Base-by-base conservation (phyloP, 1,139 yeast species). In the Candida gigantensis region DNA sequence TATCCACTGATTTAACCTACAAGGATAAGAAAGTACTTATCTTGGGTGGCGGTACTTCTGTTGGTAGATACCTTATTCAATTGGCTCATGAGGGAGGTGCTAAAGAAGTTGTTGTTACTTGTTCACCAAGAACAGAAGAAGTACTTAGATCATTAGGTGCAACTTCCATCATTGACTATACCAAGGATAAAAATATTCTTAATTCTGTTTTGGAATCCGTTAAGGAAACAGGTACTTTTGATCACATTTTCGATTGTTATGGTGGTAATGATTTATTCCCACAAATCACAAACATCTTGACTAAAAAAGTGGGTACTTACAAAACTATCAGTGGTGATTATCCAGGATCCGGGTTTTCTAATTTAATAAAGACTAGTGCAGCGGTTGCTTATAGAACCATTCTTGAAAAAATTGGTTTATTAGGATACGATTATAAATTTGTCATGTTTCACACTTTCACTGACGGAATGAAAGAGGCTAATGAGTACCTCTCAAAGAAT, bases 21-120 rank as follows among this genome's bases (percentile, higher is more conserved):
- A 34, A 38, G 14, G 33, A 41, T 28, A 42, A 41, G 16, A 62
- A 62, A 42, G 72, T 84, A 1, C 62, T 85, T 34, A 66, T 86
- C 27, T 66, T 84, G 41, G 95, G 95, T 29, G 92, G 84, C 10
- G 78, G 86, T 4, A 77, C 94, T 1, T 67, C 82, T n/a, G 84
- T 84, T 5, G 95, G 92, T 2, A 58, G 78, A 42, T 73, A 67
- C 59, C 71, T 74, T 3, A 65, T 79, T 19, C 88, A 82, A 52
- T 50, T 84, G 15, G 72, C 81, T 15, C 79, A 75, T 45, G 56
- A 63, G 40, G 73, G 67, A 43, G 61, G 70, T 3, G 72, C 76
- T 3, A 56, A 56, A 27, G 69, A 71, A 36, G 63, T 81, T 8
- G 75, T 74, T 2, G 74, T 68, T 2, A 66, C 62, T 5, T 60